Evolutionary conservation across 2,329 filamentous ascomycete genomes (phyloP), one percentile per base, ranked within the genome.

Genomic region (Leptographium flavum): DNA sequence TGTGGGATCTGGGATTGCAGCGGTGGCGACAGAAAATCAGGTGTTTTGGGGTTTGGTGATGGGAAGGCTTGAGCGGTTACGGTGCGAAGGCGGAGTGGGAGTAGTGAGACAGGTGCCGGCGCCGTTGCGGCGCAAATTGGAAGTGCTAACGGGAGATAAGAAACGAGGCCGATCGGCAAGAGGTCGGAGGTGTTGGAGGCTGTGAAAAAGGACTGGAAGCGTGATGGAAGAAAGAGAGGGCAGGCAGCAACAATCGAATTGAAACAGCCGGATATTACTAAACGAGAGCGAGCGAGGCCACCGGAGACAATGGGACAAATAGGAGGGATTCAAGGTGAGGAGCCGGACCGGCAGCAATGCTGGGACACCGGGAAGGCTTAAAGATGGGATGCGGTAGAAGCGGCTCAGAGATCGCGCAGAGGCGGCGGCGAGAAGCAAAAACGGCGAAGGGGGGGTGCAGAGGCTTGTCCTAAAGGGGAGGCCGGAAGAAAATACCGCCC

Each of bases 21-120:
- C 19, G 25, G 44, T 46, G 44, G 44, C 44, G 27, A 45, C 23
- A 21, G 22, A 39, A 38, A 31, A 39, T 46, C 44, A 37, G 44
- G 31, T 46, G 44, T 14, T 46, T 45, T 45, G 28, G 21, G 30
- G 28, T 17, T 35, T 32, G 33, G 32, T 27, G 28, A 36, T 19
- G 41, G 6, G 36, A 39, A n/a, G 35, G 14, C 14, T 45, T 37
- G 32, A 21, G 41, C 22, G 28, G 28, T 17, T 33, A 19, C 32
- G 21, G 33, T 36, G 39, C 25, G 9, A 35, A 17, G 32, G 25
- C 14, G 23, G 25, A n/a, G 25, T 27, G 21, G 25, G 25, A 13
- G 25, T 25, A 11, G 37, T 32, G 6, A 21, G 17, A 9, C 38
- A 31, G 25, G 19, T 36, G 22, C 28, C 33, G 30, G 10, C 30